phyloP scores from a whole-genome alignment of 2,329 filamentous ascomycete genomes.

The Aspergillus terreus region DNA sequence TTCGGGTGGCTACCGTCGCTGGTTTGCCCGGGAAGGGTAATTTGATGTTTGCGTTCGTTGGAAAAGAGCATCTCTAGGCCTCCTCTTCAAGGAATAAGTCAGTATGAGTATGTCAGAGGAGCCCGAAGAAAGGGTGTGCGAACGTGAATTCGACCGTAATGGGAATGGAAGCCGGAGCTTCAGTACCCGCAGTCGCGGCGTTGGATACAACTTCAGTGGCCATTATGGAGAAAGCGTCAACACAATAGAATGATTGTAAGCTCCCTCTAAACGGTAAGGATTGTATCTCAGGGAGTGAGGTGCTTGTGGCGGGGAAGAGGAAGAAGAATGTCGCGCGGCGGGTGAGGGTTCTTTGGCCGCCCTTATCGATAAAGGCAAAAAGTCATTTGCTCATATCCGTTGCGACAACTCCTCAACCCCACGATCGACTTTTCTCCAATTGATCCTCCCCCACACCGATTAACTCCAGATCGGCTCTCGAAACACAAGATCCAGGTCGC shows the following conservation, averaged over 20 bases:
- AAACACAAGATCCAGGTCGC: too few relatives aligned
- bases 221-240: background rate
- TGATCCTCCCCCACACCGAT: background rate
- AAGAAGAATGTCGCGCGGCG: background rate
- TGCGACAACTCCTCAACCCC: background rate
- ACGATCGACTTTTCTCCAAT: background rate
- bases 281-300: too few relatives aligned
- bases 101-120: conserved; percentile 1
- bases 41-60: conserved; percentile 68
- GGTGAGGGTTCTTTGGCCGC: conserved; percentile 14
- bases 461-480: background rate
- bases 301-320: too few relatives aligned
- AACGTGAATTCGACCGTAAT: conserved; percentile 75
- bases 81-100: conserved; percentile 54
- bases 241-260: background rate
- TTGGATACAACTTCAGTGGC: conserved; percentile 8
- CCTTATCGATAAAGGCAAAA: conserved; percentile 40
- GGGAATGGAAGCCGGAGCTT: conserved; percentile 38
- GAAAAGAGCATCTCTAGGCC: conserved; percentile 93
- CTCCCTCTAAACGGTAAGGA: too few relatives aligned
- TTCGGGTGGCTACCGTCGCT: conserved; percentile 60
- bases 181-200: conserved; percentile 5
- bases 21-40: conserved; percentile 64
- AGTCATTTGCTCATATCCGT: conserved; percentile 12
- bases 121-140: conserved; percentile 17